Conservation (phyloP, 805 yeast genomes). For the Candida cerambycidarum region DNA sequence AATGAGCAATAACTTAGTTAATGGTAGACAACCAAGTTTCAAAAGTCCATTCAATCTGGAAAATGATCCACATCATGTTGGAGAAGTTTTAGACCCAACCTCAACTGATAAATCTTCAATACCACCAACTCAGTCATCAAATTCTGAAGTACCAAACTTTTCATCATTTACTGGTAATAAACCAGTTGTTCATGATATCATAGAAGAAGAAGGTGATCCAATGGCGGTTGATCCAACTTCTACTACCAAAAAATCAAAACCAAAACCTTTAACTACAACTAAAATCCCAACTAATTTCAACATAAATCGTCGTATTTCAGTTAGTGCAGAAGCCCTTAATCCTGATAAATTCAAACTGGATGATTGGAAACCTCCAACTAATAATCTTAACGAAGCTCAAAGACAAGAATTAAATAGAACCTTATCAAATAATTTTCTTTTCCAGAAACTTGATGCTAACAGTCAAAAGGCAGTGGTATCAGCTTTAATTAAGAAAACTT, state of each 20-base stretch:
- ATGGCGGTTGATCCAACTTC: slow-evolving; percentile 3
- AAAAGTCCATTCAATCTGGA: slow-evolving; percentile 53
- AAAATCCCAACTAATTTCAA: slow-evolving; percentile 60
- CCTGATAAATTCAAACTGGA: slow-evolving; percentile 68
- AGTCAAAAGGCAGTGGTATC: slow-evolving; percentile 74
- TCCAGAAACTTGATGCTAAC: slow-evolving; percentile 77
- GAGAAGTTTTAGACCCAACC: slow-evolving; percentile 5
- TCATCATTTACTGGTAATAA: background rate
- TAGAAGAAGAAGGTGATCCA: slow-evolving; percentile 12
- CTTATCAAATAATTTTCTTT: slow-evolving; percentile 79
- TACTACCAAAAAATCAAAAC: slow-evolving; percentile 11
- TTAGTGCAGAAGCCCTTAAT: slow-evolving; percentile 83
- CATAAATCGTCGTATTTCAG: slow-evolving; percentile 84
- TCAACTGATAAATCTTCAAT: slow-evolving; percentile 16
- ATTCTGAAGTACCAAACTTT: slow-evolving; percentile 12
- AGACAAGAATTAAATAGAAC: slow-evolving; percentile 64
- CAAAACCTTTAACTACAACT: slow-evolving; percentile 16
- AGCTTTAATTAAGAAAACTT: slow-evolving; percentile 76
- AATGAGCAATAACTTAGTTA: slow-evolving; percentile 25
- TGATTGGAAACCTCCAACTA: slow-evolving; percentile 72
- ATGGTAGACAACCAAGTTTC: slow-evolving; percentile 46
- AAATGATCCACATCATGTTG: slow-evolving; percentile 59
- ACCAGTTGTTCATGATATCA: background rate
- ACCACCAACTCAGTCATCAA: slow-evolving; percentile 24
- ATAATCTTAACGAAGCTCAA: slow-evolving; percentile 63